phyloP scores from a whole-genome alignment of 2,329 filamentous ascomycete species.

The Blastomyces gilchristii region DNA sequence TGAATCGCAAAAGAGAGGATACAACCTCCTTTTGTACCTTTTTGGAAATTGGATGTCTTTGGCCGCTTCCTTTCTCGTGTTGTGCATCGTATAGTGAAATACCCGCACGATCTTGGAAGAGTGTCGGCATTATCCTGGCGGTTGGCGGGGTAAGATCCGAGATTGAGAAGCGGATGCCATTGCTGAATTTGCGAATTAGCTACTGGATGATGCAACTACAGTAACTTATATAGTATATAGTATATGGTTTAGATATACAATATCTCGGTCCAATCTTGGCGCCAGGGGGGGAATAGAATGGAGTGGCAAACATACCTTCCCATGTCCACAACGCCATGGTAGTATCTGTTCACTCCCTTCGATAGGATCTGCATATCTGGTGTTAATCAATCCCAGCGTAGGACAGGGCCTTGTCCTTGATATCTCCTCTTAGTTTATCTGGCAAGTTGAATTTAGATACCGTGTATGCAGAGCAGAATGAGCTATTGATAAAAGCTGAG shows the following conservation, averaged over 20 bases:
- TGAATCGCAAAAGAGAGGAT: slow-evolving; percentile 58
- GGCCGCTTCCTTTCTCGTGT: slow-evolving; percentile 35
- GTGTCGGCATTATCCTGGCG: slow-evolving; percentile 61
- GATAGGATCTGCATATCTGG: slow-evolving; percentile 2
- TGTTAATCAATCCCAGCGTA: background rate
- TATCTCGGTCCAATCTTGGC: background rate
- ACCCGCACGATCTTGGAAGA: slow-evolving; percentile 66
- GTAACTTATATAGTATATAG: background rate
- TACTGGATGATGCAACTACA: slow-evolving; percentile 1
- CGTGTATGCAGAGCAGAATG: background rate
- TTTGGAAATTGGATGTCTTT: slow-evolving; percentile 45
- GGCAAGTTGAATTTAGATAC: background rate
- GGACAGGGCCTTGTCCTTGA: background rate
- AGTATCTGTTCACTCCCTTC: slow-evolving; percentile 12
- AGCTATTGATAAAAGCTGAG: background rate
- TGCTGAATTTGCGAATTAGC: slow-evolving; percentile 38
- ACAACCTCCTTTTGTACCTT: slow-evolving; percentile 57
- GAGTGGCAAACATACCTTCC: slow-evolving; percentile 27
- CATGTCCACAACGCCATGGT: slow-evolving; percentile 34
- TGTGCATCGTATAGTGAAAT: slow-evolving; percentile 84
- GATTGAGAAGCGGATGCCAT: slow-evolving; percentile 88
- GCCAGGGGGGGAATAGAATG: background rate
- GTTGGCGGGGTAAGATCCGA: slow-evolving; percentile 63
- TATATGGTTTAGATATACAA: background rate
- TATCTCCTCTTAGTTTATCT: slow-evolving; percentile 5